Evolutionary conservation across 2,329 filamentous ascomycete genomes (phyloP), one percentile per base, ranked within the genome.

Genomic region (Aureobasidium sp.): DNA sequence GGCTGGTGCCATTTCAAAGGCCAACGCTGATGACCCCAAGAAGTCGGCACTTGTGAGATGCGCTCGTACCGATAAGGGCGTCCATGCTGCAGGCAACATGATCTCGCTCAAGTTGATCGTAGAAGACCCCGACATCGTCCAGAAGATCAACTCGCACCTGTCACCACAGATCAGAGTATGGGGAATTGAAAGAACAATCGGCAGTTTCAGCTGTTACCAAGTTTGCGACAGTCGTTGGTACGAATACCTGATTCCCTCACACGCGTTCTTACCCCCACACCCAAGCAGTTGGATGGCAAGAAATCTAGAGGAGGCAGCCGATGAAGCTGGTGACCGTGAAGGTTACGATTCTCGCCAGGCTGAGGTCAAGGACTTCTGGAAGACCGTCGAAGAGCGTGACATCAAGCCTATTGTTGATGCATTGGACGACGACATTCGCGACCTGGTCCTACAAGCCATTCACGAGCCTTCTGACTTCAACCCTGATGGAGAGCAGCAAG

Each of bases 71-170:
- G 94, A 99, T 78, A 99, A 97, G 79, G 94, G 94, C 61, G 93
- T 97, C 1, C 93, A 97, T 74, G 93, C 93, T 1, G 93, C 93
- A 1, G 94, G 93, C 58, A 97, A 97, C 71, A 87, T 97, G 70
- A 90, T 97, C 65, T 96, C 91, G 36, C 75, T 97, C 70, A 99
- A 99, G 78, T 81, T 99, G 68, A 97, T 99, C 69, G 87, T 97
- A 52, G 93, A 97, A 75, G 93, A 97, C 63, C 82, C 86, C 12
- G 86, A 96, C 65, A 85, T 97, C 53, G 87, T 97, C 27, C 79
- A 91, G 62, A 96, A 90, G 77, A 96, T 99, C 82, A 99, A 99
- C 76, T 83, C 85, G 39, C 79, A 89, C 62, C 81, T 99, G 44
- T 89, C 88, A 2, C 83, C 87, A 4, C 94, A 99, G 77, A 99